Conservation (phyloP, 345 rosid genomes). For the Lepidium aucheri region DNA sequence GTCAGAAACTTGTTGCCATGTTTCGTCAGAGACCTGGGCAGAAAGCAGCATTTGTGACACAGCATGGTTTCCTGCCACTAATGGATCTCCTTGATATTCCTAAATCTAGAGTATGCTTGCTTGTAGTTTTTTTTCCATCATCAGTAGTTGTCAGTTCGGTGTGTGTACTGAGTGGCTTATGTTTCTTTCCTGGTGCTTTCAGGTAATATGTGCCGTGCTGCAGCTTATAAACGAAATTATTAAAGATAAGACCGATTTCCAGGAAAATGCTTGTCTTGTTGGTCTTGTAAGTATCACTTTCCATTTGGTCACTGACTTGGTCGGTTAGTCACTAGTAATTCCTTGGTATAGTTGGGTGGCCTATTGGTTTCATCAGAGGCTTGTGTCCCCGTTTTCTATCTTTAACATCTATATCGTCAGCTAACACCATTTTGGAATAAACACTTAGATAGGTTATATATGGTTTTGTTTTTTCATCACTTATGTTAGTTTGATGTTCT, state of each 20-base stretch:
- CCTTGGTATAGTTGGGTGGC: not conserved
- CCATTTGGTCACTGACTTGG: conserved; percentile 2
- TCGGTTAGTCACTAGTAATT: not conserved
- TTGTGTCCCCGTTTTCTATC: not conserved
- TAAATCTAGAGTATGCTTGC: conserved; percentile 58
- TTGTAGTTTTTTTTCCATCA: conserved; percentile 1
- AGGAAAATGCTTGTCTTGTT: conserved; percentile 98
- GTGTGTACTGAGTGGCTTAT: conserved; percentile 7
- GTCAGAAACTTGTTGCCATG: conserved; percentile 68
- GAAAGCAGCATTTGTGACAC: conserved; percentile 74
- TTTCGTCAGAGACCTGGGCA: conserved; percentile 92
- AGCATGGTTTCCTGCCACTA: conserved; percentile 88
- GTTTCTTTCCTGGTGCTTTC: conserved; percentile 25
- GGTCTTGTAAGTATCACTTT: conserved; percentile 52
- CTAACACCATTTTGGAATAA: not conserved
- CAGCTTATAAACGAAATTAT: conserved; percentile 81
- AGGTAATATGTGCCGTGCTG: conserved; percentile 85
- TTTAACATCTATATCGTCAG: not conserved
- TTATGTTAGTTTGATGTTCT: not conserved
- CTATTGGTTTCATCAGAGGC: not conserved
- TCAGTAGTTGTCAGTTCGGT: not conserved
- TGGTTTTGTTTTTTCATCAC: not conserved
- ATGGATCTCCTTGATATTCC: conserved; percentile 87
- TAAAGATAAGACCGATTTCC: conserved; percentile 78
- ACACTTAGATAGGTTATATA: not conserved